A percentile compares a stretch with the other conserved stretches of the same genome.
Evolutionary conservation across 108 stramenopile species (phyloP).

Genomic region (Tribonema minus): DNA sequence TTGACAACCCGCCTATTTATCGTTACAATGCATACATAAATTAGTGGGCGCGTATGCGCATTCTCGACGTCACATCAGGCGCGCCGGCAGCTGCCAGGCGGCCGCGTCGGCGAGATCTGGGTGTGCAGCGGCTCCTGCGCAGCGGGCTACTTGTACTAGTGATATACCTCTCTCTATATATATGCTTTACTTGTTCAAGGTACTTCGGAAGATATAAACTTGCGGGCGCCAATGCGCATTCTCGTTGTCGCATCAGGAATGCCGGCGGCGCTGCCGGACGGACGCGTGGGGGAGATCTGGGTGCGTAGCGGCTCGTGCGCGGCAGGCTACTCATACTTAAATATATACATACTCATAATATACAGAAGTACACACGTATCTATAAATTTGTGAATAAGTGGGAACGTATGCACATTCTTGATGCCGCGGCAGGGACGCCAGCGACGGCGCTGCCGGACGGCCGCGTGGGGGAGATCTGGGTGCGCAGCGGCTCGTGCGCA

Average conservation of each 20-base stretch:
- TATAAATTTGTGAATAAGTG: not conserved
- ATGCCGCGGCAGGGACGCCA: not conserved
- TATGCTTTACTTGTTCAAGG: not conserved
- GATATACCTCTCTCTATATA: not conserved
- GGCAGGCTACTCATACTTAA: not conserved
- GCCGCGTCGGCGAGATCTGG: constrained; percentile 34
- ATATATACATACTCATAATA: not conserved
- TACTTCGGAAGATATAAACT: not conserved
- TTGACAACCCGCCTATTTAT: not conserved
- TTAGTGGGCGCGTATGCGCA: not conserved
- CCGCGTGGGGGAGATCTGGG: constrained; percentile 34
- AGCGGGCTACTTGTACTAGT: not conserved
- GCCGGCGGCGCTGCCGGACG: not conserved
- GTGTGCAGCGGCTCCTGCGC: constrained; percentile 13
- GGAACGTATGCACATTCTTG: not conserved
- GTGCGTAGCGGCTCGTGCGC: constrained; percentile 13
- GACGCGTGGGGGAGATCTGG: constrained; percentile 34
- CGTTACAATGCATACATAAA: not conserved
- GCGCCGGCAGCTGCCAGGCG: not conserved
- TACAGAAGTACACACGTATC: not conserved
- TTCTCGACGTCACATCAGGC: not conserved
- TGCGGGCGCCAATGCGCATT: not conserved
- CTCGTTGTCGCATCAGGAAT: not conserved
- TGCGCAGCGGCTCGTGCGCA: constrained; percentile 18
- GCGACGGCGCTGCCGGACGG: constrained; percentile 7